These are phyloP conservation scores for Agaricus bisporus DNA, from an alignment of 768 basidiomycete genomes.

Conservation along the genomic window DNA sequence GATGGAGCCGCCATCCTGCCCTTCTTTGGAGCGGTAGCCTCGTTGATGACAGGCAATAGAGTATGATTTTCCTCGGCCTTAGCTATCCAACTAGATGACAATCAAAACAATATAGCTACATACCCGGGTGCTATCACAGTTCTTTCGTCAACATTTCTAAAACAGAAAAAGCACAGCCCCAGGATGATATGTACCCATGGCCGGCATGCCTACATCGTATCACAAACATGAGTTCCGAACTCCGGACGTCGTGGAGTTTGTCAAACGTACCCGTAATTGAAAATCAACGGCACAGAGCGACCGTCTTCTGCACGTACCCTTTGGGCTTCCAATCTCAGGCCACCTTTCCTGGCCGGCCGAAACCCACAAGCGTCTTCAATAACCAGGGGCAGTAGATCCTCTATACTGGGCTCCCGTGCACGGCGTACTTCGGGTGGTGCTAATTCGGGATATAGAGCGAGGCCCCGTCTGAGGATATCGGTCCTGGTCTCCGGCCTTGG, in stretches of 20 bases:
- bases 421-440: constrained; percentile 47
- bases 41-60: background rate
- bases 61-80: no score
- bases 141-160: background rate
- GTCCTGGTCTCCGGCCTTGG: constrained; percentile 57
- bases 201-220: background rate
- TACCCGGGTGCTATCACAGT: background rate
- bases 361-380: constrained; percentile 44
- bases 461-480: constrained; percentile 51
- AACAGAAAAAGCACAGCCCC: constrained; percentile 6
- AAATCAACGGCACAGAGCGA: constrained; percentile 42
- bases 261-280: constrained; percentile 58
- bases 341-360: constrained; percentile 50
- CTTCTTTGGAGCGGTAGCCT: background rate
- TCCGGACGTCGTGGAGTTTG: no score
- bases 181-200: constrained; percentile 6
- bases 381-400: constrained; percentile 42
- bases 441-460: constrained; percentile 50
- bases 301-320: constrained; percentile 21
- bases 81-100: no score
- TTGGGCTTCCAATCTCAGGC: constrained; percentile 47
- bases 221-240: background rate
- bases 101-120: background rate
- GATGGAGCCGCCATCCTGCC: background rate
- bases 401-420: constrained; percentile 35